A percentile compares a stretch with the other conserved stretches of the same genome.
These are phyloP conservation scores for Podila verticillata DNA, from an alignment of 192 early-diverging fungal species.

Conservation along the genomic window DNA sequence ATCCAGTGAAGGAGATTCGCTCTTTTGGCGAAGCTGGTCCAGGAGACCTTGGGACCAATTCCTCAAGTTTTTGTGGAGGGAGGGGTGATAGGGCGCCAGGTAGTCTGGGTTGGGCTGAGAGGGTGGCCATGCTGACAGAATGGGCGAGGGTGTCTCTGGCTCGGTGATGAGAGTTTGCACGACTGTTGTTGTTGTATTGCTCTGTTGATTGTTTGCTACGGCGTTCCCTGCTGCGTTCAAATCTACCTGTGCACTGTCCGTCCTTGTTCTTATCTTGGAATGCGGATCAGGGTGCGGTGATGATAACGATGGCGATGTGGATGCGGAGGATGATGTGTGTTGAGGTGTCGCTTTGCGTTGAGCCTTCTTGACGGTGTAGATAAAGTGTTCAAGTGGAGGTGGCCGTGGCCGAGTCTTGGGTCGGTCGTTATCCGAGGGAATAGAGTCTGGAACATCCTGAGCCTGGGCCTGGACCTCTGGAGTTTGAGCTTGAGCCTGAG, in stretches of 20 bases:
- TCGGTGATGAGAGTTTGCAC: slow-evolving; percentile 26
- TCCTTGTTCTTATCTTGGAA: background rate
- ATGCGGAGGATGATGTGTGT: no score
- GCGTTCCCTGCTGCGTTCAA: background rate
- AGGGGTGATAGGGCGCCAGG: slow-evolving; percentile 39
- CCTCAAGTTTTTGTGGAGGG: slow-evolving; percentile 29
- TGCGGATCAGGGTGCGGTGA: no score
- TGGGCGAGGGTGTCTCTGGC: slow-evolving; percentile 33
- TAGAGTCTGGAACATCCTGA: background rate
- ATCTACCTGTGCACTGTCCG: background rate
- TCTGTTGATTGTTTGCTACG: slow-evolving; percentile 6
- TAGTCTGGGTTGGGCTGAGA: slow-evolving; percentile 21
- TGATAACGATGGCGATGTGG: no score
- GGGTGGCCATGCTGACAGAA: slow-evolving; percentile 30
- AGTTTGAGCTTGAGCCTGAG: no score
- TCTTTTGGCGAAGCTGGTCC: slow-evolving; percentile 24
- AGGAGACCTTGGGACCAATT: slow-evolving; percentile 27
- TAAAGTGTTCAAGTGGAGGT: background rate
- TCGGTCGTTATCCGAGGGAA: background rate
- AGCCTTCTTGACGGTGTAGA: background rate
- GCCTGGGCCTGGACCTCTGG: no score
- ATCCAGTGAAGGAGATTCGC: background rate
- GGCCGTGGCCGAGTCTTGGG: background rate
- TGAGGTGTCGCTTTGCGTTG: background rate
- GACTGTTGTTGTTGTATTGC: background rate